These are phyloP conservation scores for Sordariomycetes sp. DNA, from an alignment of 2,329 filamentous ascomycete species.

Conservation along the genomic window DNA sequence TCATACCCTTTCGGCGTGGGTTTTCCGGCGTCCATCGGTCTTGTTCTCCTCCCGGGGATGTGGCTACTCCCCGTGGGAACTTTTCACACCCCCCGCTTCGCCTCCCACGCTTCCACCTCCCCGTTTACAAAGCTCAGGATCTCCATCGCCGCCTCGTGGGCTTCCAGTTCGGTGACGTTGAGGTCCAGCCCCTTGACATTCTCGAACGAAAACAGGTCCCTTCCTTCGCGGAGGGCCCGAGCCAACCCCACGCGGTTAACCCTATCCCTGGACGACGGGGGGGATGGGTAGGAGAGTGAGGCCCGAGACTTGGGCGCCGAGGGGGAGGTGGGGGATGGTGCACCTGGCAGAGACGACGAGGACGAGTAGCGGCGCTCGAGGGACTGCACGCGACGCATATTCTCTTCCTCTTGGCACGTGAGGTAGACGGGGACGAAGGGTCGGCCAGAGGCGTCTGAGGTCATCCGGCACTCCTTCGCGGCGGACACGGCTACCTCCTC, in stretches of 20 bases:
- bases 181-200: constrained; percentile 10
- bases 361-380: constrained; percentile 5
- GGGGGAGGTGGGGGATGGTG: background rate
- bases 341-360: background rate
- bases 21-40: background rate
- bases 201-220: constrained; percentile 13
- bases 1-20: background rate
- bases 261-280: constrained; percentile 8
- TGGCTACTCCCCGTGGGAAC: background rate
- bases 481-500: background rate
- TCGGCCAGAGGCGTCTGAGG: constrained; percentile 10
- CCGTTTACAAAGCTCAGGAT: constrained; percentile 9
- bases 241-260: constrained; percentile 12
- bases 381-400: constrained; percentile 10
- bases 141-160: constrained; percentile 9
- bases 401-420: constrained; percentile 15
- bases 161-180: constrained; percentile 14
- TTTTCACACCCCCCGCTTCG: background rate
- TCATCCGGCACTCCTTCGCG: constrained; percentile 11
- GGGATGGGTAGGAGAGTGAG: background rate
- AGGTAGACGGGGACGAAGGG: constrained; percentile 17
- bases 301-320: background rate
- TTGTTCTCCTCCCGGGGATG: background rate
- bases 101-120: constrained; percentile 1
- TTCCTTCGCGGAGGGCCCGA: constrained; percentile 9